Evolutionary conservation across 768 basidiomycete genomes (phyloP).

Genomic region (Boletus speciosus): DNA sequence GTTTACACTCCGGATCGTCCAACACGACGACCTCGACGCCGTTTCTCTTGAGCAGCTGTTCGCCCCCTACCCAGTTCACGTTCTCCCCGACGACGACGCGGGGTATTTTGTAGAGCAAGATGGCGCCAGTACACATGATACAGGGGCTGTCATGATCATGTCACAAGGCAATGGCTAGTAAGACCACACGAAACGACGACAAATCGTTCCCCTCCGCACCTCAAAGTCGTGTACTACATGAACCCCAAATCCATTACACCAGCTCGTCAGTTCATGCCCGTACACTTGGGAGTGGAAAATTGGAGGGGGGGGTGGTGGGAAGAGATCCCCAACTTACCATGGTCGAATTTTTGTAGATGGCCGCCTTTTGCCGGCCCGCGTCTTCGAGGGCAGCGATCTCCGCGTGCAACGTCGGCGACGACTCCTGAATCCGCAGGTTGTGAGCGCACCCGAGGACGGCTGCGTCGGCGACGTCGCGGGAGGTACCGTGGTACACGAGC

Average conservation of each 20-base stretch:
- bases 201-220: conserved; percentile 14
- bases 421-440: conserved; percentile 45
- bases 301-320: too few species aligned
- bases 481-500: conserved; percentile 33
- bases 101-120: conserved; percentile 60
- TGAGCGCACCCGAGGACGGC: conserved; percentile 41
- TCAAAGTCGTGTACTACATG: conserved; percentile 38
- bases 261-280: not conserved
- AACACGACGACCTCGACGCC: conserved; percentile 55
- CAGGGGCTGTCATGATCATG: conserved; percentile 41
- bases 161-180: too few species aligned
- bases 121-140: conserved; percentile 63
- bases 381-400: conserved; percentile 51
- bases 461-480: conserved; percentile 1
- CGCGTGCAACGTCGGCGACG: conserved; percentile 42
- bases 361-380: conserved; percentile 47
- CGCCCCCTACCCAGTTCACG: conserved; percentile 48
- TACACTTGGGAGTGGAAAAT: too few species aligned
- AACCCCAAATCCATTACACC: not conserved
- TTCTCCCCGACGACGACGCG: conserved; percentile 68
- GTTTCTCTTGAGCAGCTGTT: conserved; percentile 46
- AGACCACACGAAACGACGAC: not conserved
- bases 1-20: conserved; percentile 48
- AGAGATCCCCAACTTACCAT: conserved; percentile 36
- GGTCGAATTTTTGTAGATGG: conserved; percentile 45